Percentiles rank a stretch among this genome's conserved stretches.
Evolutionary conservation across 768 basidiomycete species (phyloP).

Genomic region (Leccinum subtestaceum): DNA sequence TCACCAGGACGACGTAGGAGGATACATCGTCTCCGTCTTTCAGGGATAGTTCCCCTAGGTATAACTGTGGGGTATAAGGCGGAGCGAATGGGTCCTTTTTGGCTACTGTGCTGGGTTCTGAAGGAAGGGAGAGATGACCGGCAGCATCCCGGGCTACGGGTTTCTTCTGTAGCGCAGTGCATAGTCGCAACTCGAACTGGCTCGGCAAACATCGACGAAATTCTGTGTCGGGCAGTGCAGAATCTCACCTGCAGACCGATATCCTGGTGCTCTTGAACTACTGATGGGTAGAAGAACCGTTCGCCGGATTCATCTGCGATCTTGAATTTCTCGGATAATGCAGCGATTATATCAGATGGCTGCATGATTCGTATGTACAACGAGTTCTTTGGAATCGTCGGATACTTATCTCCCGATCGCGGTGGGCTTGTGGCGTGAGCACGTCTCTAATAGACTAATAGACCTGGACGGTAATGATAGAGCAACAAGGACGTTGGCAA

Average conservation of each 20-base stretch:
- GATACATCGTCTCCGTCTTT: constrained; percentile 48
- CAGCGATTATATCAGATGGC: constrained; percentile 50
- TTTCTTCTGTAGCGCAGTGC: constrained; percentile 84
- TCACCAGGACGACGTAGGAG: constrained; percentile 69
- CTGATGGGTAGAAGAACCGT: constrained; percentile 77
- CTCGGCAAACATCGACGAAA: constrained; percentile 1
- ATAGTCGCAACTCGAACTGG: constrained; percentile 85
- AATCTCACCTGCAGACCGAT: constrained; percentile 58
- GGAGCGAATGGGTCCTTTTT: constrained; percentile 76
- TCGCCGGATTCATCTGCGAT: constrained; percentile 61
- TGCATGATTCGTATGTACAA: constrained; percentile 10
- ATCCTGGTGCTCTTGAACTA: constrained; percentile 57
- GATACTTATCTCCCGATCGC: not conserved
- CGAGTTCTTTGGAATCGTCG: too few species aligned
- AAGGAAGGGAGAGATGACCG: constrained; percentile 31
- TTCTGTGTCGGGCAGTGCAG: not conserved
- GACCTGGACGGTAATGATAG: too few species aligned
- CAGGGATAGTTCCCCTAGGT: constrained; percentile 64
- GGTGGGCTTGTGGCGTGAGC: constrained; percentile 6
- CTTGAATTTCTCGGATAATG: constrained; percentile 54
- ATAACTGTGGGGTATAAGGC: constrained; percentile 76
- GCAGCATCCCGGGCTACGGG: constrained; percentile 48
- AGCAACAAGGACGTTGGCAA: too few species aligned
- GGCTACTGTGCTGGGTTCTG: constrained; percentile 18
- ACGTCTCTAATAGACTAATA: too few species aligned